A percentile compares a stretch with the other conserved stretches of the same genome.
phyloP scores from a whole-genome alignment of 2,329 filamentous ascomycete genomes.

The Botrytis tulipae region DNA sequence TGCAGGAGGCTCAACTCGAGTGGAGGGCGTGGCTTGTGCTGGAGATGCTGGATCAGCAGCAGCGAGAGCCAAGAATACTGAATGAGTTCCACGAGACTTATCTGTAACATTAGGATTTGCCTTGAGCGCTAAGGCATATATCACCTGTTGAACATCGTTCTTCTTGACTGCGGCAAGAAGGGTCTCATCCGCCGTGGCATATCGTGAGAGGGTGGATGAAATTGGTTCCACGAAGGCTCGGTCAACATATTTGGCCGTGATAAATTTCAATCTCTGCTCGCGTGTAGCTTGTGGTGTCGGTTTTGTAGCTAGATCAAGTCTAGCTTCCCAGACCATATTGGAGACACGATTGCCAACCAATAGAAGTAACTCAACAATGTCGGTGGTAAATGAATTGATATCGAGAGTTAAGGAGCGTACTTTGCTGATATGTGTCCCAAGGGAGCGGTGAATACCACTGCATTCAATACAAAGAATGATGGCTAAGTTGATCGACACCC shows the following conservation, averaged over 20 bases:
- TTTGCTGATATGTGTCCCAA: slow-evolving; percentile 97
- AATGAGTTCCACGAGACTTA: slow-evolving; percentile 82
- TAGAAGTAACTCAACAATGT: slow-evolving; percentile 91
- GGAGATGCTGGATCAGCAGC: slow-evolving; percentile 88
- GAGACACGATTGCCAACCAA: slow-evolving; percentile 91
- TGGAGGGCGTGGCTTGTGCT: slow-evolving; percentile 47
- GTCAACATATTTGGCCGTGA: slow-evolving; percentile 92
- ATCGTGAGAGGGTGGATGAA: slow-evolving; percentile 71
- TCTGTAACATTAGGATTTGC: slow-evolving; percentile 87
- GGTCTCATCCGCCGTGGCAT: slow-evolving; percentile 78
- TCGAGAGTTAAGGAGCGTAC: slow-evolving; percentile 92
- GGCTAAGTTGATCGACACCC: slow-evolving; percentile 97
- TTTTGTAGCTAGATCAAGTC: slow-evolving; percentile 68
- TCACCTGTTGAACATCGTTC: slow-evolving; percentile 90
- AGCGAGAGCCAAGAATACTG: slow-evolving; percentile 85
- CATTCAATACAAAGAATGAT: slow-evolving; percentile 98
- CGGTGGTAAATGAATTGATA: slow-evolving; percentile 91
- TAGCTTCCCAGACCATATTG: slow-evolving; percentile 96
- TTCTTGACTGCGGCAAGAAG: slow-evolving; percentile 91
- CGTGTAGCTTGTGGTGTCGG: slow-evolving; percentile 74
- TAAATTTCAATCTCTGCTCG: slow-evolving; percentile 90
- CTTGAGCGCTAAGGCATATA: slow-evolving; percentile 82
- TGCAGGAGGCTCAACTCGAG: slow-evolving; percentile 40
- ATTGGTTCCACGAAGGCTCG: slow-evolving; percentile 76
- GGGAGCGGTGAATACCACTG: slow-evolving; percentile 91